Conservation (phyloP, 345 rosid species). For the Pistacia integerrima region DNA sequence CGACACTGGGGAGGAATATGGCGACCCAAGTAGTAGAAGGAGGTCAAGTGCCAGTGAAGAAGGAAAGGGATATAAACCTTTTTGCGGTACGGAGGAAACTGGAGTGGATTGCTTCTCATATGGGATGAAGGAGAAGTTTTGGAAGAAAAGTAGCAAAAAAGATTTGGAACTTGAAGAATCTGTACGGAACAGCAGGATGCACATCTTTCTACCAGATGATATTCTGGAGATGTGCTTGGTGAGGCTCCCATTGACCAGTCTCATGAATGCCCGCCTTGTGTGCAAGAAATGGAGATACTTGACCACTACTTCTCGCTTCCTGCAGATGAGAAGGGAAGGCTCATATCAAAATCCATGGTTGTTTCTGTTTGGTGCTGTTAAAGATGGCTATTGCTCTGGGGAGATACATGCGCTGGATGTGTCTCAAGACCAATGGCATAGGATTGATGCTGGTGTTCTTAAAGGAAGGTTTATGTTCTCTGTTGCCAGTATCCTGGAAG, state of each 20-base stretch:
- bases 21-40: slow-evolving; percentile 73
- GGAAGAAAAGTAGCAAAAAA: slow-evolving; percentile 70
- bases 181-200: slow-evolving; percentile 48
- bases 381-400: slow-evolving; percentile 79
- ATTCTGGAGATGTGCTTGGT: slow-evolving; percentile 89
- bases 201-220: slow-evolving; percentile 83
- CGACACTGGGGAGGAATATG: slow-evolving; percentile 75
- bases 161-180: slow-evolving; percentile 45
- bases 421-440: slow-evolving; percentile 78
- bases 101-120: slow-evolving; percentile 86
- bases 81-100: slow-evolving; percentile 73
- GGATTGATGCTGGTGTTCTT: slow-evolving; percentile 60
- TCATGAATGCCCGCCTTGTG: slow-evolving; percentile 88
- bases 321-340: slow-evolving; percentile 75
- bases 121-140: slow-evolving; percentile 79
- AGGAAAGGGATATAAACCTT: slow-evolving; percentile 53
- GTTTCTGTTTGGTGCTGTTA: slow-evolving; percentile 83
- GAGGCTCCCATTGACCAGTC: slow-evolving; percentile 79
- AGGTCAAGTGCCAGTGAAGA: slow-evolving; percentile 84
- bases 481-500: slow-evolving; percentile 70
- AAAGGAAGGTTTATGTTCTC: slow-evolving; percentile 91
- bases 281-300: slow-evolving; percentile 91
- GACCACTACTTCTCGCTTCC: slow-evolving; percentile 68
- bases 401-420: slow-evolving; percentile 82
- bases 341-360: slow-evolving; percentile 80